Evolutionary conservation across 2,329 filamentous ascomycete genomes (phyloP).

Genomic region (Fusarium scirpi): DNA sequence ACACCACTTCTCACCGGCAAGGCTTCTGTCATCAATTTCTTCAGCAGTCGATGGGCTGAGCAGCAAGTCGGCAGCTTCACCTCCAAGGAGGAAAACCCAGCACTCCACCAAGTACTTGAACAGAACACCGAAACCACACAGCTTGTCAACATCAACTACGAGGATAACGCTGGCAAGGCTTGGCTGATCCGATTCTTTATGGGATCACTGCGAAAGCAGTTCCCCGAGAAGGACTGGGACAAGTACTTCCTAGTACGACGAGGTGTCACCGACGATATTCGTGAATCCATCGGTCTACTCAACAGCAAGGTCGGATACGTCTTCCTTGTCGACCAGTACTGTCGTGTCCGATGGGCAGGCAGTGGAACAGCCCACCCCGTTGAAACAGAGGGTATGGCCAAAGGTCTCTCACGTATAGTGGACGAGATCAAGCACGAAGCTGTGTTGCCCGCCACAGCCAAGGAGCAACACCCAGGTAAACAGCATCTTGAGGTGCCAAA

Average conservation of each 20-base stretch:
- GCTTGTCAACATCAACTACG: constrained; percentile 87
- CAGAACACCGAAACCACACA: constrained; percentile 70
- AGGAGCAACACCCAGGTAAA: constrained; percentile 51
- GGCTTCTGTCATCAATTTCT: constrained; percentile 83
- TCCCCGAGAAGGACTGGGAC: constrained; percentile 66
- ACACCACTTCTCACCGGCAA: constrained; percentile 79
- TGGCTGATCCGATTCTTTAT: constrained; percentile 69
- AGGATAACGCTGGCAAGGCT: constrained; percentile 80
- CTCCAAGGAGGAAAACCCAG: constrained; percentile 73
- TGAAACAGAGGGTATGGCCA: constrained; percentile 76
- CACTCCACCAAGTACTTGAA: constrained; percentile 72
- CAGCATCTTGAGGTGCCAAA: constrained; percentile 47
- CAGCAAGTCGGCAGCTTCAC: constrained; percentile 81
- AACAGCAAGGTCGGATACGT: constrained; percentile 95
- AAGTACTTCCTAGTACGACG: constrained; percentile 71
- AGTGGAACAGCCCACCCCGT: constrained; percentile 75
- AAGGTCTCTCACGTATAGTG: constrained; percentile 71
- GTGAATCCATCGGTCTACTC: constrained; percentile 75
- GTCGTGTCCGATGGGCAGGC: constrained; percentile 93
- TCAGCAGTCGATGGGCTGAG: constrained; percentile 88
- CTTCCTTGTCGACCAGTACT: constrained; percentile 88
- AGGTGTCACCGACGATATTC: constrained; percentile 70
- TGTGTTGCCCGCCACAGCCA: constrained; percentile 50
- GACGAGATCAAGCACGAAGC: constrained; percentile 64
- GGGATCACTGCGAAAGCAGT: constrained; percentile 62